Percentiles rank a stretch among this genome's conserved stretches.
phyloP scores from a whole-genome alignment of 345 rosid species.

The Euphorbia tirucalli region DNA sequence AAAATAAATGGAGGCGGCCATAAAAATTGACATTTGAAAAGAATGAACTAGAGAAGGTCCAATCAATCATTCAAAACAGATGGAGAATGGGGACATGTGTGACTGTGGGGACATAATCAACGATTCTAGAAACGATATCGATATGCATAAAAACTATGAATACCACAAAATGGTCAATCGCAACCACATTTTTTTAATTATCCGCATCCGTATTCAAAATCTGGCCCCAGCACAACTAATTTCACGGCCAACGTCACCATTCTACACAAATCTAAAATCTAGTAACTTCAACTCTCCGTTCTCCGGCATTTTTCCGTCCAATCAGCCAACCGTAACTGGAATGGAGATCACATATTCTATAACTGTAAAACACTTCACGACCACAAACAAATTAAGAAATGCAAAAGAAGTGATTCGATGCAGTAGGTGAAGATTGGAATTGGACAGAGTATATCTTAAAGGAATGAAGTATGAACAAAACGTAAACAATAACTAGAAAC shows the following conservation, averaged over 20 bases:
- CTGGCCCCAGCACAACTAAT: background rate
- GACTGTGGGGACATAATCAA: background rate
- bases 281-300: background rate
- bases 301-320: background rate
- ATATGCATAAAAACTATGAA: background rate
- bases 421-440: background rate
- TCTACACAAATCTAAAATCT: background rate
- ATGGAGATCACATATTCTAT: background rate
- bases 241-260: background rate
- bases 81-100: background rate
- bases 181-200: background rate
- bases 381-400: background rate
- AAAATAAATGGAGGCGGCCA: slow-evolving; percentile 9
- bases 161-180: background rate
- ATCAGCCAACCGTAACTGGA: background rate
- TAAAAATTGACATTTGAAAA: slow-evolving; percentile 9
- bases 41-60: background rate
- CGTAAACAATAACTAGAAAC: background rate
- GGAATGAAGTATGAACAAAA: no score
- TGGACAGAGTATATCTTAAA: background rate
- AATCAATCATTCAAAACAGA: background rate
- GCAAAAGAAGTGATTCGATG: background rate
- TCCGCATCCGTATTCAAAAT: background rate
- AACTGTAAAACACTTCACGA: background rate
- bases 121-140: background rate